A percentile compares a stretch with the other conserved stretches of the same genome.
These are phyloP conservation scores for Zymoseptoria brevis DNA, from an alignment of 2,329 filamentous ascomycete species.

Conservation along the genomic window DNA sequence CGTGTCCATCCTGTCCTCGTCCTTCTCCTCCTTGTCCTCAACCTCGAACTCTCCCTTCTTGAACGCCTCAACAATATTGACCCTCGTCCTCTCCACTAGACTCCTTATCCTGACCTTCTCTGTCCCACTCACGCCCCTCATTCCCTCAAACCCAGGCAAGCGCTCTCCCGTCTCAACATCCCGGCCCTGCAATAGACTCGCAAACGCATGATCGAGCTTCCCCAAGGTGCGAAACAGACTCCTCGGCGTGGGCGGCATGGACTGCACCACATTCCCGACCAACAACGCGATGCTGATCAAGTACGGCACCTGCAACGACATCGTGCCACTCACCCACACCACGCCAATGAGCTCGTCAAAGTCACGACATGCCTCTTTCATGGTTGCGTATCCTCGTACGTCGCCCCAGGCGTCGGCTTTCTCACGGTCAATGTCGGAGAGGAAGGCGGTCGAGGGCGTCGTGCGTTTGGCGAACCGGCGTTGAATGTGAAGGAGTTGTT, in stretches of 20 bases:
- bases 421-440: slow-evolving; percentile 20
- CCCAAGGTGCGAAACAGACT: slow-evolving; percentile 62
- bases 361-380: slow-evolving; percentile 65
- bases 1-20: slow-evolving; percentile 30
- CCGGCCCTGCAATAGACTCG: slow-evolving; percentile 60
- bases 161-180: slow-evolving; percentile 57
- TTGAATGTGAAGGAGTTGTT: slow-evolving; percentile 43
- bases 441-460: slow-evolving; percentile 15
- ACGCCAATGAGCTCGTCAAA: slow-evolving; percentile 68
- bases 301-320: slow-evolving; percentile 76
- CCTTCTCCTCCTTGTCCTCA: slow-evolving; percentile 30
- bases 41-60: slow-evolving; percentile 43
- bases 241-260: slow-evolving; percentile 61
- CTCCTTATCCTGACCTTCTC: slow-evolving; percentile 85
- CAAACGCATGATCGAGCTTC: slow-evolving; percentile 79
- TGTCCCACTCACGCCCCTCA: slow-evolving; percentile 61
- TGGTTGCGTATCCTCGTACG: slow-evolving; percentile 49
- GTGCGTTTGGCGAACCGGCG: slow-evolving; percentile 46
- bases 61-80: slow-evolving; percentile 62
- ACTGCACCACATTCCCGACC: slow-evolving; percentile 61
- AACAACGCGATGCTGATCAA: slow-evolving; percentile 70
- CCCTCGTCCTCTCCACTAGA: slow-evolving; percentile 66
- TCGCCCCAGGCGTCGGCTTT: slow-evolving; percentile 31
- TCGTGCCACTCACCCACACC: slow-evolving; percentile 79
- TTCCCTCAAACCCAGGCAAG: slow-evolving; percentile 63